These are phyloP conservation scores for Canavalia ensiformis DNA, from an alignment of 306 rosid genomes.

Conservation along the genomic window DNA sequence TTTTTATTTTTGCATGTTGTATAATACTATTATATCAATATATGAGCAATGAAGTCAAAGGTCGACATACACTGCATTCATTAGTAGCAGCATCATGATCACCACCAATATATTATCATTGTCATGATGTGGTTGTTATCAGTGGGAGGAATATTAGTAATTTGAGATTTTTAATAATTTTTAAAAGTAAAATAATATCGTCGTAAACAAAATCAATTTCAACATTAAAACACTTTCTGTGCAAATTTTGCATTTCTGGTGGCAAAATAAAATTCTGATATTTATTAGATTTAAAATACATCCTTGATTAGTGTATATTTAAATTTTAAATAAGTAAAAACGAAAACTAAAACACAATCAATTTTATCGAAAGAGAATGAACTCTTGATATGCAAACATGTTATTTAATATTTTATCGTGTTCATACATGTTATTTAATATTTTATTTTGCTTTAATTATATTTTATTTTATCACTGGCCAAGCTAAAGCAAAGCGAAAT, in stretches of 20 bases:
- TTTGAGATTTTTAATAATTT: not conserved
- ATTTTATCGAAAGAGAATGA: too few species aligned
- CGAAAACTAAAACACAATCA: too few species aligned
- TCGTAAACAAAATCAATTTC: too few species aligned
- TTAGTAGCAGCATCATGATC: slow-evolving; percentile 18
- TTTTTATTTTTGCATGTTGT: not conserved
- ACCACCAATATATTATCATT: not conserved
- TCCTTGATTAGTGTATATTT: too few species aligned
- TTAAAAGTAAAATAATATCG: too few species aligned
- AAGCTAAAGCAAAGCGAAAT: too few species aligned
- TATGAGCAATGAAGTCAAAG: not conserved
- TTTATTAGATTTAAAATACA: too few species aligned
- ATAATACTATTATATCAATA: not conserved
- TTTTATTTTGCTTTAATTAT: too few species aligned
- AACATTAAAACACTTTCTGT: not conserved
- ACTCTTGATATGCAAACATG: not conserved
- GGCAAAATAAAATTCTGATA: not conserved
- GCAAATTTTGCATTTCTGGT: not conserved
- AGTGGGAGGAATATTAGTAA: not conserved
- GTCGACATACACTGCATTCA: not conserved
- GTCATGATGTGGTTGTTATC: slow-evolving; percentile 5
- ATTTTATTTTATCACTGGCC: too few species aligned
- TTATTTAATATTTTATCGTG: not conserved
- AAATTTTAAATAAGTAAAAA: too few species aligned
- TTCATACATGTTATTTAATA: too few species aligned